phyloP scores from a whole-genome alignment of 2,329 filamentous ascomycete species.

The Davidsoniella eucalypti region DNA sequence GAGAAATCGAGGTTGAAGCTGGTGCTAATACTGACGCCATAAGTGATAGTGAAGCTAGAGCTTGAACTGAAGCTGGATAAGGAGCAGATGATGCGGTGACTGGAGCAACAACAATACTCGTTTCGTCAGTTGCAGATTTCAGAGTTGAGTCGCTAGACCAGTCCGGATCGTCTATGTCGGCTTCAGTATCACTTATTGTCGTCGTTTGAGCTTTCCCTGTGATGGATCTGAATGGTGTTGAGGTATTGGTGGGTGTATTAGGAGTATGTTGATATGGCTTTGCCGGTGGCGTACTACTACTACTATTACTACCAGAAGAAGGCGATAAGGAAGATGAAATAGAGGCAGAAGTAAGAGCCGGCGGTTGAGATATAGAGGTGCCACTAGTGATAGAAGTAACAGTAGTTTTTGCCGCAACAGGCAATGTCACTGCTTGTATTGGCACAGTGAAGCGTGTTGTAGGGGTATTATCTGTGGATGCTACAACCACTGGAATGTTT shows the following conservation, averaged over 20 bases:
- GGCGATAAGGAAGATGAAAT: background rate
- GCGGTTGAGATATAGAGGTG: background rate
- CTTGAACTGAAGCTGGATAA: background rate
- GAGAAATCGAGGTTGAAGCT: background rate
- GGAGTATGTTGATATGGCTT: background rate
- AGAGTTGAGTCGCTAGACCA: conserved; percentile 8
- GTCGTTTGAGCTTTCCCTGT: too few species aligned
- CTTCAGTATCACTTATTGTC: too few species aligned
- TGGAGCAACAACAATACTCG: background rate
- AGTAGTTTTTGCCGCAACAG: background rate
- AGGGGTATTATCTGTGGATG: background rate
- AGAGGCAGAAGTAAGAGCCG: background rate
- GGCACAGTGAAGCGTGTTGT: background rate
- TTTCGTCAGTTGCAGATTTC: background rate
- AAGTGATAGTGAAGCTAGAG: background rate
- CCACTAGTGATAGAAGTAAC: background rate
- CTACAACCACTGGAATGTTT: conserved; percentile 4
- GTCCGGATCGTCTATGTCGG: background rate
- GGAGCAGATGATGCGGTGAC: background rate
- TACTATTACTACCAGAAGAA: background rate
- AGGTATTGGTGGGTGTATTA: background rate
- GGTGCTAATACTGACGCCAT: too few species aligned
- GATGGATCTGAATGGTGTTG: background rate
- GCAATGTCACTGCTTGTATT: background rate
- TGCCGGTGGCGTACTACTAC: background rate